phyloP scores from a whole-genome alignment of 495 filamentous ascomycete species.

The Aspergillus homomorphus region DNA sequence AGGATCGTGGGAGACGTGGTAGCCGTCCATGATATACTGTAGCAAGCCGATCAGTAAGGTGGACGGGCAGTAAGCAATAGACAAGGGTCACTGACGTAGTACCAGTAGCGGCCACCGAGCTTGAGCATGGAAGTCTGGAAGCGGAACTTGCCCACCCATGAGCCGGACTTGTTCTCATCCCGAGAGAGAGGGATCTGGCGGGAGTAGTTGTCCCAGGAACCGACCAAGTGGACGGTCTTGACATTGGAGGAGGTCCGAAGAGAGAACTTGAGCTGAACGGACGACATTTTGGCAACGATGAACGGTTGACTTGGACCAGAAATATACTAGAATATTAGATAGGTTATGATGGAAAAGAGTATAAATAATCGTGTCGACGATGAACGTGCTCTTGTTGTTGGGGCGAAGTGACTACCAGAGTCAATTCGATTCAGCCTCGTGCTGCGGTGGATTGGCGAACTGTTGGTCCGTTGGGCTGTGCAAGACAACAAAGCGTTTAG shows the following conservation, averaged over 20 bases:
- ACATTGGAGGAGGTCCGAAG: constrained; percentile 94
- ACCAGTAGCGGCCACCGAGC: constrained; percentile 93
- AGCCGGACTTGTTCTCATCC: constrained; percentile 77
- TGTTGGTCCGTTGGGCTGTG: constrained; percentile 21
- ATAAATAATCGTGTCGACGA: constrained; percentile 18
- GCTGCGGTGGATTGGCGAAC: constrained; percentile 8
- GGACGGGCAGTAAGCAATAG: not conserved
- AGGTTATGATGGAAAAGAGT: constrained; percentile 19
- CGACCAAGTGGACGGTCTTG: constrained; percentile 96
- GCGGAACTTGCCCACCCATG: constrained; percentile 93
- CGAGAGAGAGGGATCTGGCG: constrained; percentile 89
- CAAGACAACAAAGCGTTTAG: constrained; percentile 11
- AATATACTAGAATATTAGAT: constrained; percentile 34
- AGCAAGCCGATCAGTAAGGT: constrained; percentile 12
- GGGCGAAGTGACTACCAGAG: constrained; percentile 25
- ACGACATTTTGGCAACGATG: constrained; percentile 63
- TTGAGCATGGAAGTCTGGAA: constrained; percentile 83
- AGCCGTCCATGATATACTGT: constrained; percentile 96
- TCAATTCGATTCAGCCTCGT: constrained; percentile 15
- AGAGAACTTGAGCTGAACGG: constrained; percentile 82
- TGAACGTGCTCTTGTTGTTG: constrained; percentile 6
- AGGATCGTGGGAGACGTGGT: constrained; percentile 97
- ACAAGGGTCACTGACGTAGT: constrained; percentile 62
- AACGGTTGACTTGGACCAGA: constrained; percentile 24
- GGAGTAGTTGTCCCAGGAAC: constrained; percentile 96